Conservation (phyloP, 2,329 filamentous ascomycete genomes). For the Leptosphaerulina australis region DNA sequence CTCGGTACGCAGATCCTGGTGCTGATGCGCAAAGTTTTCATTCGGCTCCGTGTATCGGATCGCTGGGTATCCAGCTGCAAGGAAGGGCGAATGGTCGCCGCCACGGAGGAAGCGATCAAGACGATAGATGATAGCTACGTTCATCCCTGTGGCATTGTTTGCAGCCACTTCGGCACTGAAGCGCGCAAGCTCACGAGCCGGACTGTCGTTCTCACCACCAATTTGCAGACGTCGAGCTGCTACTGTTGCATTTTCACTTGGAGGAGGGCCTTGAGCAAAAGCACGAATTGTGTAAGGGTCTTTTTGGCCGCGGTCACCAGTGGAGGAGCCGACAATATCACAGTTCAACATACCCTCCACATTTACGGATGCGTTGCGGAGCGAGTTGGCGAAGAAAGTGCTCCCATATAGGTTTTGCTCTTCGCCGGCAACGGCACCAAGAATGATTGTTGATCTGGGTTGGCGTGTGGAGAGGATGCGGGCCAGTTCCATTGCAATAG, state of each 20-base stretch:
- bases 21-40: conserved; percentile 64
- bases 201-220: conserved; percentile 60
- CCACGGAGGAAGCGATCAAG: conserved; percentile 63
- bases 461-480: conserved; percentile 57
- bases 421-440: conserved; percentile 63
- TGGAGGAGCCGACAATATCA: conserved; percentile 62
- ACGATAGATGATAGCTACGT: conserved; percentile 62
- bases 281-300: conserved; percentile 61
- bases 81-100: conserved; percentile 63
- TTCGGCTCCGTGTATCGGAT: conserved; percentile 64
- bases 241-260: conserved; percentile 50
- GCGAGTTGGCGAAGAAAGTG: conserved; percentile 58
- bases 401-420: conserved; percentile 63
- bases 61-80: conserved; percentile 61
- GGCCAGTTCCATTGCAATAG: conserved; percentile 62
- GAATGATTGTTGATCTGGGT: conserved; percentile 61
- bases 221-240: conserved; percentile 51
- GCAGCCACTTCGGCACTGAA: conserved; percentile 62
- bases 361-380: conserved; percentile 59
- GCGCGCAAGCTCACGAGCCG: conserved; percentile 61
- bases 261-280: conserved; percentile 59
- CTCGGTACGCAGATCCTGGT: conserved; percentile 59
- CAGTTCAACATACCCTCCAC: conserved; percentile 65
- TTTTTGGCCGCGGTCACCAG: conserved; percentile 53
- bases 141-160: conserved; percentile 60